These are phyloP conservation scores for Venturiaceae sp. DNA, from an alignment of 2,329 filamentous ascomycete genomes.

Conservation along the genomic window DNA sequence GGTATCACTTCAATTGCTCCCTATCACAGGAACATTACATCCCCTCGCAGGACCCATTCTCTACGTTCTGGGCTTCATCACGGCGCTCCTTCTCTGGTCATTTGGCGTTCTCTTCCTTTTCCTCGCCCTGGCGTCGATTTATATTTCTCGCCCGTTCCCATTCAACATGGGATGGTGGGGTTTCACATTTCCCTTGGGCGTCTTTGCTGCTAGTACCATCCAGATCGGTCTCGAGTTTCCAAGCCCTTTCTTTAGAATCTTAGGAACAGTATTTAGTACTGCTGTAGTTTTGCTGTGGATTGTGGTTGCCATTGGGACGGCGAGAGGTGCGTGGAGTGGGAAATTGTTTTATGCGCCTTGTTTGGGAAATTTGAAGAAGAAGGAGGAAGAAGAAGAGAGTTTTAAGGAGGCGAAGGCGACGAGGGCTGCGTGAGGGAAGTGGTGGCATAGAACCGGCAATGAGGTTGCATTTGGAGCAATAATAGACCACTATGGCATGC, in stretches of 20 bases:
- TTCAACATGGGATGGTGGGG: constrained; percentile 58
- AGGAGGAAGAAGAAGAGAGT: neutral
- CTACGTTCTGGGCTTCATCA: constrained; percentile 47
- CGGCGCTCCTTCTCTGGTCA: constrained; percentile 46
- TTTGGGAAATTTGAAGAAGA: constrained; percentile 17
- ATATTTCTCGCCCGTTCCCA: constrained; percentile 34
- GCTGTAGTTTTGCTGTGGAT: constrained; percentile 46
- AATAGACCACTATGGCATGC: too few species aligned
- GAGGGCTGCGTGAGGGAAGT: neutral
- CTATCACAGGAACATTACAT: constrained; percentile 22
- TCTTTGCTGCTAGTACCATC: constrained; percentile 41
- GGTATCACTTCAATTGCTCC: constrained; percentile 32
- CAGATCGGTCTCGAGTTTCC: constrained; percentile 42
- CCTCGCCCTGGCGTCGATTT: constrained; percentile 41
- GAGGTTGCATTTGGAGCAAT: too few species aligned
- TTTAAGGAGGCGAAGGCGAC: neutral
- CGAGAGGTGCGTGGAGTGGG: constrained; percentile 37
- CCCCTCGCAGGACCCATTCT: constrained; percentile 42
- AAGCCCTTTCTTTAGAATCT: constrained; percentile 44
- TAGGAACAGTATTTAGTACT: constrained; percentile 44
- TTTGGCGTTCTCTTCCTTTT: constrained; percentile 46
- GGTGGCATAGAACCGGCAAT: too few species aligned
- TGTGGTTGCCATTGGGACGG: constrained; percentile 40
- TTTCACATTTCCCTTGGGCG: constrained; percentile 50
- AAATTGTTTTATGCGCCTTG: constrained; percentile 46